Evolutionary conservation across 1,284 basidiomycete genomes (phyloP), one percentile per base, ranked within the genome.

Genomic region (Ganoderma resinaceum): DNA sequence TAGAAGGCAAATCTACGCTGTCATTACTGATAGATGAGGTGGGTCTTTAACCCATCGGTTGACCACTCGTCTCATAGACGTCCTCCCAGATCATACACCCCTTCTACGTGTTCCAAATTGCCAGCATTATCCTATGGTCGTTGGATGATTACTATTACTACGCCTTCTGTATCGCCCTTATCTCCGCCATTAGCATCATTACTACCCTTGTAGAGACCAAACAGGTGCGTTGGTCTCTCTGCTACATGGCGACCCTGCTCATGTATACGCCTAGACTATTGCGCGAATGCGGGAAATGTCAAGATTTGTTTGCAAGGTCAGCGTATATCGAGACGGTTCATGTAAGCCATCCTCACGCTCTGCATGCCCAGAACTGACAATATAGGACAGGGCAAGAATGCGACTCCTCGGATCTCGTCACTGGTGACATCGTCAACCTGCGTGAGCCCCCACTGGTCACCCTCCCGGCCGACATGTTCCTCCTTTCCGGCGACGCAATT

Each of bases 81-180:
- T 29, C 23, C 16, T 52, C 33, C 9, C 66, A 94, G 93, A 87
- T 96, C 62, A 92, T 98, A 40, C 96, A 98, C 78, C 96, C 96
- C 0, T 98, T 98, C 82, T 98, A 98, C 78, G 93, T 99, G 66
- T 99, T 99, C 80, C 98, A 99, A 86, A 93, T 99, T 73, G 96
- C 96, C 61, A 98, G 96, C 71, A 95, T 99, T 74, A 82, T 95
- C 31, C 83, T 99, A 12, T 99, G 98, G 98, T 93, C 93, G 3
- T 76, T 99, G 66, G 98, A 99, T 76, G 89, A 99, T 77, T 97
- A 98, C 77, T 97, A 94, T 79, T 98, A 98, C 78, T 99, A 99
- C 79, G 98, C 97, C 2, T 97, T 97, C 75, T 99, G 97, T 76
- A 99, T 99, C 73, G 95, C 92, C 43, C 83, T 97, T 63, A 99